These are phyloP conservation scores for Leishmania aethiopica DNA, from an alignment of 208 protist species.

Conservation along the genomic window DNA sequence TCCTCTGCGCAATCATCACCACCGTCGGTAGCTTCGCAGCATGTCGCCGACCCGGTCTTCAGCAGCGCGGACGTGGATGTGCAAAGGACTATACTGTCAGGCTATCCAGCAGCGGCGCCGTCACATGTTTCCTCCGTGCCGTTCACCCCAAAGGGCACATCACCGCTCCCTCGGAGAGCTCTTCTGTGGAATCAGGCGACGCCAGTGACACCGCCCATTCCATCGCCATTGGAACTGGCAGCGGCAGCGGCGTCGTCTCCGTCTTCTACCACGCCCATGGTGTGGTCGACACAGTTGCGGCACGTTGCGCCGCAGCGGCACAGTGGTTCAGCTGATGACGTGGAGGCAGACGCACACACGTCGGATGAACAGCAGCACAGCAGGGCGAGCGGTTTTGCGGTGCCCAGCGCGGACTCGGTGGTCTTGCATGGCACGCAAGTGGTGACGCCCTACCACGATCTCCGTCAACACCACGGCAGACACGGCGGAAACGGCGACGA, in stretches of 20 bases:
- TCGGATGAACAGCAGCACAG: not conserved
- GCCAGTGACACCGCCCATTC: not conserved
- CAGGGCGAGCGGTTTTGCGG: not conserved
- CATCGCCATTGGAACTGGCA: not conserved
- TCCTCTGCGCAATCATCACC: not conserved
- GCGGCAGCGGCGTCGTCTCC: not conserved
- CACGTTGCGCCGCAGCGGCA: not conserved
- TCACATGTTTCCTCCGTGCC: not conserved
- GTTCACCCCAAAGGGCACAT: not conserved
- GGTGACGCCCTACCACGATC: slow-evolving; percentile 11
- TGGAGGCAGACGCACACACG: slow-evolving; percentile 1
- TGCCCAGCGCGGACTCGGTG: not conserved
- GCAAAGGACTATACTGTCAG: not conserved
- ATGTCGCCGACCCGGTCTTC: not conserved
- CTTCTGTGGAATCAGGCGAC: not conserved
- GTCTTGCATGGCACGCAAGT: slow-evolving; percentile 11
- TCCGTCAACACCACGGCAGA: not conserved
- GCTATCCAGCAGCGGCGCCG: not conserved
- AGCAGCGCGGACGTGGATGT: not conserved
- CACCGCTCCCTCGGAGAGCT: not conserved
- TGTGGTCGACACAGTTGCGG: not conserved
- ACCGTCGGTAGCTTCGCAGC: not conserved
- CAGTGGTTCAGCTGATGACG: not conserved
- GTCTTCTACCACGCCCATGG: not conserved
- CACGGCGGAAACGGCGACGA: not conserved